A percentile compares a stretch with the other conserved stretches of the same genome.
phyloP scores from a whole-genome alignment of 2,329 filamentous ascomycete species.

The Septoria petroselini region DNA sequence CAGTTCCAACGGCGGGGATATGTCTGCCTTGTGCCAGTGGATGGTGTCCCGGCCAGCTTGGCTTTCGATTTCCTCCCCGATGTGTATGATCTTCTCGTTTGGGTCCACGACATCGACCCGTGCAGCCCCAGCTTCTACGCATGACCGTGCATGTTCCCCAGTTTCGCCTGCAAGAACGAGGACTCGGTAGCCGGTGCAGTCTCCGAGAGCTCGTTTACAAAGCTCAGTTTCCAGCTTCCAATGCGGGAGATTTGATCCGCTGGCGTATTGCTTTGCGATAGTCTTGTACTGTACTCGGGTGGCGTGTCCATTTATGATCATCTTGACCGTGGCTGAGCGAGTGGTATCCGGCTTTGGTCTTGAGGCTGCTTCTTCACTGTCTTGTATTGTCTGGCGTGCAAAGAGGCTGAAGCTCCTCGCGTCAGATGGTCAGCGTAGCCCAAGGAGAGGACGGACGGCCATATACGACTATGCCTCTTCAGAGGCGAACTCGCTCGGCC shows the following conservation, averaged over 20 bases:
- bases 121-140: slow-evolving; percentile 18
- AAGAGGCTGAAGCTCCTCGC: too few species aligned
- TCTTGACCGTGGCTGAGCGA: not conserved
- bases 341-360: not conserved
- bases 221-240: slow-evolving; percentile 18
- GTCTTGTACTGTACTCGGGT: slow-evolving; percentile 15
- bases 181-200: slow-evolving; percentile 17
- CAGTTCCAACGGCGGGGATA: slow-evolving; percentile 11
- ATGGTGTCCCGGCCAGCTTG: slow-evolving; percentile 12
- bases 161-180: slow-evolving; percentile 23
- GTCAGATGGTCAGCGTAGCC: too few species aligned
- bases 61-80: slow-evolving; percentile 16
- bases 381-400: not conserved
- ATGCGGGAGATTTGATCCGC: slow-evolving; percentile 12
- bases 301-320: not conserved
- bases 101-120: slow-evolving; percentile 21
- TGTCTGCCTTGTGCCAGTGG: slow-evolving; percentile 21
- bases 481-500: not conserved
- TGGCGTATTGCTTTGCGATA: slow-evolving; percentile 15
- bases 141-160: slow-evolving; percentile 21
- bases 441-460: not conserved
- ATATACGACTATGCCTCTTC: not conserved
- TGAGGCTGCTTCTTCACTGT: not conserved
- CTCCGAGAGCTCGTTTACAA: slow-evolving; percentile 15
- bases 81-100: slow-evolving; percentile 16